These are phyloP conservation scores for Funneliformis geosporum DNA, from an alignment of 192 early-diverging fungal genomes.

Conservation along the genomic window DNA sequence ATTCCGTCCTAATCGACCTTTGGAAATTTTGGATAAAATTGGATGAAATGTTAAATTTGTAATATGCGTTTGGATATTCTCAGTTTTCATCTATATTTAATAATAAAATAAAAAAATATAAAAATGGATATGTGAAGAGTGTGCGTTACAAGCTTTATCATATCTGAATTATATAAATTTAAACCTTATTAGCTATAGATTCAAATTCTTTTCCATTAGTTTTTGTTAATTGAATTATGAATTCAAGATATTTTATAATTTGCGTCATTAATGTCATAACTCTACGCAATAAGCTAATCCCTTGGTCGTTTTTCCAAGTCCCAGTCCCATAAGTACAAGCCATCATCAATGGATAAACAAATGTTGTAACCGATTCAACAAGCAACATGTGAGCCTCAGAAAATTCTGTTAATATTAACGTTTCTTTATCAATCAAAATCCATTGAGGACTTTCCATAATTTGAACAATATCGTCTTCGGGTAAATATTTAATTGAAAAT, in stretches of 20 bases:
- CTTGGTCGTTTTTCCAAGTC: neutral
- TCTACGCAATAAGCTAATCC: neutral
- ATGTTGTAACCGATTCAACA: neutral
- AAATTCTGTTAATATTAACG: slow-evolving; percentile 12
- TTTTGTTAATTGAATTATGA: neutral
- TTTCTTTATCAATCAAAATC: slow-evolving; percentile 27
- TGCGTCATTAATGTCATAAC: neutral
- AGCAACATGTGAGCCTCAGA: neutral
- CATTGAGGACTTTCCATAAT: slow-evolving; percentile 21
- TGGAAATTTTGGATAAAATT: slow-evolving; percentile 10
- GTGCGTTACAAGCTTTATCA: no score
- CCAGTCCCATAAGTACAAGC: slow-evolving; percentile 24
- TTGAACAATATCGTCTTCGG: slow-evolving; percentile 22
- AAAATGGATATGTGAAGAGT: no score
- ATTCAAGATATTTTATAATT: slow-evolving; percentile 26
- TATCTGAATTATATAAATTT: neutral
- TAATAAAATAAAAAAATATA: neutral
- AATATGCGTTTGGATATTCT: slow-evolving; percentile 2
- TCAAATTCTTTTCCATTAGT: neutral
- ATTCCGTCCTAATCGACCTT: slow-evolving; percentile 22
- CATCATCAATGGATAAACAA: slow-evolving; percentile 31
- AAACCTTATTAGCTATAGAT: slow-evolving; percentile 9
- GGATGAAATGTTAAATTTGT: slow-evolving; percentile 1
- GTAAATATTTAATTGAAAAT: neutral
- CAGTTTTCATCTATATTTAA: neutral